Conservation (phyloP, 2,329 filamentous ascomycete genomes). For the Exophiala sp. region DNA sequence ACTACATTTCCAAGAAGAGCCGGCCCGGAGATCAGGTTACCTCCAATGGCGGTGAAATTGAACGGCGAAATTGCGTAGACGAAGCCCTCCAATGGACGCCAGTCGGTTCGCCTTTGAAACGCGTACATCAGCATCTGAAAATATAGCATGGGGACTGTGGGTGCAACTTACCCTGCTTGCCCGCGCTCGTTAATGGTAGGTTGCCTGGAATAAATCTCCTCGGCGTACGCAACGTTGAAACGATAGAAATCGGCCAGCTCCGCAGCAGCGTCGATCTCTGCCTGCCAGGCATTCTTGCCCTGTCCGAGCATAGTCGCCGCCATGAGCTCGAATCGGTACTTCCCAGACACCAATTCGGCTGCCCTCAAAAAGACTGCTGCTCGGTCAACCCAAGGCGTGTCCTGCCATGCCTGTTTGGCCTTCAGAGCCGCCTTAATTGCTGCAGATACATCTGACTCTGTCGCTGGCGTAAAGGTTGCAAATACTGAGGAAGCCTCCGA, state of each 20-base stretch:
- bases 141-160: conserved; percentile 22
- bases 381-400: conserved; percentile 81
- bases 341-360: conserved; percentile 81
- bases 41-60: conserved; percentile 92
- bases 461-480: conserved; percentile 36
- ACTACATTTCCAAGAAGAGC: conserved; percentile 86
- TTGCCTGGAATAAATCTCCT: conserved; percentile 85
- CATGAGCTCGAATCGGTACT: conserved; percentile 97
- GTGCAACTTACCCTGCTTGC: conserved; percentile 63
- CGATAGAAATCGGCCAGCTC: conserved; percentile 90
- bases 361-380: conserved; percentile 95
- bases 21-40: conserved; percentile 73
- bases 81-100: conserved; percentile 82
- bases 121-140: conserved; percentile 20
- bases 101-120: conserved; percentile 53
- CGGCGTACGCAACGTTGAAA: conserved; percentile 91
- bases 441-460: conserved; percentile 32
- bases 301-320: conserved; percentile 93
- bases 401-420: conserved; percentile 71
- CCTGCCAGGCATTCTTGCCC: conserved; percentile 98
- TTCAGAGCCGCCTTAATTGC: conserved; percentile 34
- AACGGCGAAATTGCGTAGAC: conserved; percentile 86
- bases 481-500: conserved; percentile 36
- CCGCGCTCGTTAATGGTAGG: conserved; percentile 77
- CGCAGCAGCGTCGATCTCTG: conserved; percentile 94